Base-by-base conservation (phyloP, 306 rosid genomes). In the Rosa lucieae region DNA sequence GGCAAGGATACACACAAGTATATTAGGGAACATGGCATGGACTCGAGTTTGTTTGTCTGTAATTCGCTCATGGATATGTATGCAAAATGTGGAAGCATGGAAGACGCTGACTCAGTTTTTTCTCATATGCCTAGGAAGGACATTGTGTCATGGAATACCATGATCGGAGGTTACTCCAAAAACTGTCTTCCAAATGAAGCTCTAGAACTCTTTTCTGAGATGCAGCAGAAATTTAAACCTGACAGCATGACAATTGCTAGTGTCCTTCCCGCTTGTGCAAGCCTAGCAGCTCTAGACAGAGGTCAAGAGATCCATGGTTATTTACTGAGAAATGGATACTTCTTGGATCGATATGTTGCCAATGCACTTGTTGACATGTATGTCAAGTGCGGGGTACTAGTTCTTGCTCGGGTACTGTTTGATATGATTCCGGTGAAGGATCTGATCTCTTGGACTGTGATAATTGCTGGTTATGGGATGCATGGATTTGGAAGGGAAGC, bases 11-110 rank as follows among this genome's bases (percentile, higher is more conserved):
- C 88, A 4, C 97, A 90, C 82, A 70, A 80, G 67, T 93, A 86
- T 70, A 75, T 90, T 39, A 85, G 17, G 65, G 87, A 90, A 82
- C 88, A 86, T 20, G 80, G 65, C 23, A 84, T 87, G 82, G 94
- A 79, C 65, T 84, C 74, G 0, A 75, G 73, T 84, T 79, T 87
- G 71, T 87, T 83, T 68, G 87, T 90, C 39, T 85, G 89, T 77
- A 93, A 93, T 84, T 89, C 96, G 83, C 96, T 93, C 69, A 82
- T 85, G 91, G 92, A 93, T 82, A 93, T 91, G 96, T 89, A 89
- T 83, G 94, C 94, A 61, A 93, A 91, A 87, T 91, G 96, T 75
- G 90, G 97, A 76, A 86, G 89, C 85, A 87, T 89, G 91, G 88
- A 84, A 70, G 94, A 93, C 49, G 96, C 97, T 80, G 80, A 73